Evolutionary conservation across 2,329 filamentous ascomycete genomes (phyloP).

Genomic region (Fusarium duplospermum): DNA sequence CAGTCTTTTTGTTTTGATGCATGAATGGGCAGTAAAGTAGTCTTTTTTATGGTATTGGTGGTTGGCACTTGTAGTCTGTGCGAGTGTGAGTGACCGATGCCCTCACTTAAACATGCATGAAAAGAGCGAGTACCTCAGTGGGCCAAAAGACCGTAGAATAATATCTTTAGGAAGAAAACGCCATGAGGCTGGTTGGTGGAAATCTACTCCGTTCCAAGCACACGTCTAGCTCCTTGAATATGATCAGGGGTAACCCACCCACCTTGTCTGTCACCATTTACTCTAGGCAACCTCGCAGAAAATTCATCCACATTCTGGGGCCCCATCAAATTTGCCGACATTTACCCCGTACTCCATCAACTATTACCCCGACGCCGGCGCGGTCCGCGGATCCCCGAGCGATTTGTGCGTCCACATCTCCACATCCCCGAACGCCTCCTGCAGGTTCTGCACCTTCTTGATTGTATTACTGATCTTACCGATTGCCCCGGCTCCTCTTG

Average conservation of each 20-base stretch:
- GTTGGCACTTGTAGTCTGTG: too few species aligned
- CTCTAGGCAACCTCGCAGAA: neutral
- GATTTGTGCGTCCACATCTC: neutral
- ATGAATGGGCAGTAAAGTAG: too few species aligned
- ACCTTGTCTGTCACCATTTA: neutral
- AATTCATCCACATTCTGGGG: neutral
- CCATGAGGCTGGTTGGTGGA: neutral
- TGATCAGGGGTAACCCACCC: neutral
- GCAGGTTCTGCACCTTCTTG: neutral
- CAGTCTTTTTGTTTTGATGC: too few species aligned
- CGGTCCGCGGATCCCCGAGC: neutral
- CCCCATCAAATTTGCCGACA: neutral
- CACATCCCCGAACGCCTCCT: neutral
- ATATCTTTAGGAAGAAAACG: neutral
- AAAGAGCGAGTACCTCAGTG: too few species aligned
- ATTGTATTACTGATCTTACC: neutral
- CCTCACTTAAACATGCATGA: too few species aligned
- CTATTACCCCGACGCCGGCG: neutral
- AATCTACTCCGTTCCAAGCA: neutral
- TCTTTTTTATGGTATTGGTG: too few species aligned
- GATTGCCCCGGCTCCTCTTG: neutral
- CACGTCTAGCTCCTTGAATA: neutral
- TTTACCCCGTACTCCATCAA: neutral
- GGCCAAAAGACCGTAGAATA: too few species aligned
- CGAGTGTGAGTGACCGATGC: too few species aligned